Conservation (phyloP, 169 alveolate species). For the Cryptosporidium canis region DNA sequence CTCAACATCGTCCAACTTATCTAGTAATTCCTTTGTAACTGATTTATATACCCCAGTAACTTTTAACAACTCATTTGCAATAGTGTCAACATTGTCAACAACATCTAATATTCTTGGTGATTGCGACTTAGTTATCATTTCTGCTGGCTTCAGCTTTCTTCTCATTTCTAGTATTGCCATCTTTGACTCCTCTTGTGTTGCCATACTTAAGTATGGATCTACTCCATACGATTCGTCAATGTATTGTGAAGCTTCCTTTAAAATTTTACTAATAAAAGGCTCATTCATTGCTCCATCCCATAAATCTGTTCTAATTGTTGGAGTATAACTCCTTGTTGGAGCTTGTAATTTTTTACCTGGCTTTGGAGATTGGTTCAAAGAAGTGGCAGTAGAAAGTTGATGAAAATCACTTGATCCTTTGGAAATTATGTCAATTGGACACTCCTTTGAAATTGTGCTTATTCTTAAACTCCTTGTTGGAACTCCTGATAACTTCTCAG, state of each 20-base stretch:
- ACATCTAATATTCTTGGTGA: conserved; percentile 79
- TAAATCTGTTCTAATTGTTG: conserved; percentile 15
- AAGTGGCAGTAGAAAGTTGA: conserved; percentile 17
- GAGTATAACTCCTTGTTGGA: background rate
- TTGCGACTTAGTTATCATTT: conserved; percentile 80
- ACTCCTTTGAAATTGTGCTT: conserved; percentile 75
- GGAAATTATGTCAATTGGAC: conserved; percentile 74
- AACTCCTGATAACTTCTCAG: conserved; percentile 80
- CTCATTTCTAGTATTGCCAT: conserved; percentile 82
- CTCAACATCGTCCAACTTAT: conserved; percentile 80
- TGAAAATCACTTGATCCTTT: conserved; percentile 10
- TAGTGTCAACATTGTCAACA: conserved; percentile 76
- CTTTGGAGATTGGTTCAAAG: background rate
- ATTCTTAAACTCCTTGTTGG: conserved; percentile 78
- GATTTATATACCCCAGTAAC: conserved; percentile 77
- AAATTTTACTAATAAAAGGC: conserved; percentile 39
- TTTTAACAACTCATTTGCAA: conserved; percentile 76
- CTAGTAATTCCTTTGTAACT: conserved; percentile 81
- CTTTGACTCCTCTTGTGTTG: conserved; percentile 84
- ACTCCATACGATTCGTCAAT: conserved; percentile 88
- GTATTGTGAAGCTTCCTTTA: conserved; percentile 38
- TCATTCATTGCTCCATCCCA: conserved; percentile 9
- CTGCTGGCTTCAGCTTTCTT: conserved; percentile 86
- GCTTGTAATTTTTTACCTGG: conserved; percentile 1
- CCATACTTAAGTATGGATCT: conserved; percentile 82